phyloP scores from a whole-genome alignment of 345 rosid species.

The Anastatica hierochuntica region DNA sequence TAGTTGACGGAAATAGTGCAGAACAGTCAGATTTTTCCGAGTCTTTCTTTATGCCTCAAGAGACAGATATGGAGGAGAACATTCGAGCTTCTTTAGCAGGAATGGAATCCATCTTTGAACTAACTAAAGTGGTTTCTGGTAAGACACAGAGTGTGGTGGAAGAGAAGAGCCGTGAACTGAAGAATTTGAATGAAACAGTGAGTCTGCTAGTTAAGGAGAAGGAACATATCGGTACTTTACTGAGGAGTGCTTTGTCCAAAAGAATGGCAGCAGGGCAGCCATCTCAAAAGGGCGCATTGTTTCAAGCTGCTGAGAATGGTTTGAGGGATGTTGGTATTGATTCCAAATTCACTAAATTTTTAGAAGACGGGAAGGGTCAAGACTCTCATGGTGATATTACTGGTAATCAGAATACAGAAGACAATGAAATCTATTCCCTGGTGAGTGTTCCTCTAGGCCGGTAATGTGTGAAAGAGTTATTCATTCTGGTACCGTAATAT shows the following conservation, averaged over 20 bases:
- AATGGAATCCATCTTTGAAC: constrained; percentile 73
- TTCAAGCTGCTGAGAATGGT: constrained; percentile 86
- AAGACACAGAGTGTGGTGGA: constrained; percentile 54
- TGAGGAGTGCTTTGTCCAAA: constrained; percentile 80
- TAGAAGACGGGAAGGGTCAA: constrained; percentile 31
- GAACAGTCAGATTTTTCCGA: constrained; percentile 70
- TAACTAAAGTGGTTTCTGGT: constrained; percentile 48
- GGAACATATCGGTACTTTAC: constrained; percentile 77
- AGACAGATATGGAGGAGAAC: constrained; percentile 74
- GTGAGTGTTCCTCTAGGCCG: constrained; percentile 32
- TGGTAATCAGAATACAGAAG: constrained; percentile 37
- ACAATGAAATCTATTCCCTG: constrained; percentile 74
- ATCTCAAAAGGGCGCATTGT: constrained; percentile 51
- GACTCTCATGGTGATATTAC: constrained; percentile 23
- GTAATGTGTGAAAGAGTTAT: constrained; percentile 9
- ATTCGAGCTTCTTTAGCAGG: constrained; percentile 86
- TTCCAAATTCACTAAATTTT: constrained; percentile 43
- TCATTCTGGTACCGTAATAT: constrained; percentile 6
- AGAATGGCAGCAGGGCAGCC: constrained; percentile 45
- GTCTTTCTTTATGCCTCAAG: constrained; percentile 78
- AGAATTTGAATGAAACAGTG: constrained; percentile 62
- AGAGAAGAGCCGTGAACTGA: constrained; percentile 54
- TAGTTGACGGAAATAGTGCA: constrained; percentile 46
- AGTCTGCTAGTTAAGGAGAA: constrained; percentile 68
- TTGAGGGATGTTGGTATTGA: constrained; percentile 66